Conservation (phyloP, 1,284 basidiomycete species). For the Naganishia sp. region DNA sequence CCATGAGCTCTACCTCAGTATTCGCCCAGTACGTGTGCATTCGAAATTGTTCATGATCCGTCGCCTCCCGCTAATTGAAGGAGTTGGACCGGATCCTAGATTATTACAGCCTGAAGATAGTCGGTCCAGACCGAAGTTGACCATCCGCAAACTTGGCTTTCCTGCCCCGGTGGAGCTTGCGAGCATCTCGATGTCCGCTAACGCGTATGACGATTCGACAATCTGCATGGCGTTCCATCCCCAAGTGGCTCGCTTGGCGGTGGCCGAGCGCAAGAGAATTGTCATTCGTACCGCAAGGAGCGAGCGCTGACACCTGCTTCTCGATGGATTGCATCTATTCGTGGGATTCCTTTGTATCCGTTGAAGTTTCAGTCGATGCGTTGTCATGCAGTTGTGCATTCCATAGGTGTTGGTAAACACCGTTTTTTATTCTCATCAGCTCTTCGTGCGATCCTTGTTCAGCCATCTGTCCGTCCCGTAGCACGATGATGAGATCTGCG, state of each 20-base stretch:
- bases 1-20: conserved; percentile 28
- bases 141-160: conserved; percentile 21
- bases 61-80: not conserved
- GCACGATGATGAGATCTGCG: conserved; percentile 82
- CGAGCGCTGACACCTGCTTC: not conserved
- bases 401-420: conserved; percentile 86
- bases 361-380: conserved; percentile 13
- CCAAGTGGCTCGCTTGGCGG: conserved; percentile 4
- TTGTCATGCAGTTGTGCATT: conserved; percentile 64
- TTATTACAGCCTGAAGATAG: conserved; percentile 11
- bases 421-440: conserved; percentile 65
- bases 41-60: not conserved
- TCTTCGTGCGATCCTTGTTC: conserved; percentile 92
- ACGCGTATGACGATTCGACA: conserved; percentile 4
- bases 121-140: conserved; percentile 1
- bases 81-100: not conserved
- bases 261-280: conserved; percentile 18
- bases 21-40: conserved; percentile 27
- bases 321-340: not conserved
- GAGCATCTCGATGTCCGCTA: conserved; percentile 1
- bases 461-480: conserved; percentile 78
- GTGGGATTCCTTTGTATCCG: not conserved
- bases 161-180: conserved; percentile 27
- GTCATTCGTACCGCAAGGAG: conserved; percentile 15
- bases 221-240: conserved; percentile 30